Percentiles rank a stretch among this genome's conserved stretches.
These are phyloP conservation scores for Luffa aegyptiaca DNA, from an alignment of 306 rosid species.

Conservation along the genomic window DNA sequence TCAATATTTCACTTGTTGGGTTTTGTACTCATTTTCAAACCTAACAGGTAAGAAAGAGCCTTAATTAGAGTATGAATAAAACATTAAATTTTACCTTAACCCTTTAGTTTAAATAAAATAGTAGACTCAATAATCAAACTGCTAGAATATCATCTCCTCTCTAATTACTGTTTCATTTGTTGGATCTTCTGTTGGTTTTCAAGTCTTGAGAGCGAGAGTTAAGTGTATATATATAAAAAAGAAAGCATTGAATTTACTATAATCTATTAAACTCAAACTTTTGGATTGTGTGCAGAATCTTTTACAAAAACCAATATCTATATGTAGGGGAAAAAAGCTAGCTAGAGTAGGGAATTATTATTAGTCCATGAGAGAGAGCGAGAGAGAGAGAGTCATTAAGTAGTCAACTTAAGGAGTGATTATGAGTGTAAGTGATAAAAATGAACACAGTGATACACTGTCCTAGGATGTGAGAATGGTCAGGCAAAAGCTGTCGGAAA, in stretches of 20 bases:
- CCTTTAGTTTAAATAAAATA: too few species aligned
- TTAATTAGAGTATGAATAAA: too few species aligned
- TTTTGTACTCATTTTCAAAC: too few species aligned
- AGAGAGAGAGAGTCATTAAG: not conserved
- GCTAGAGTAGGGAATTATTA: not conserved
- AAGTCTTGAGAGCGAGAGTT: too few species aligned
- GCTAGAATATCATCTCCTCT: not conserved
- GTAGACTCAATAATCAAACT: too few species aligned
- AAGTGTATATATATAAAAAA: too few species aligned
- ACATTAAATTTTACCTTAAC: too few species aligned
- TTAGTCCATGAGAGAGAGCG: not conserved
- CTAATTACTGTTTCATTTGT: not conserved
- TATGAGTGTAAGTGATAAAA: not conserved
- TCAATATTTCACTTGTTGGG: too few species aligned
- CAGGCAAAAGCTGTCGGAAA: constrained; percentile 12
- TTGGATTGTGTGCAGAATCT: not conserved
- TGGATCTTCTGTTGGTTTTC: too few species aligned
- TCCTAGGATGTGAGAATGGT: constrained; percentile 5
- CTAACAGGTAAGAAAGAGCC: too few species aligned
- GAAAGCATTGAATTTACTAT: too few species aligned
- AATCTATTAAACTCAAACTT: too few species aligned
- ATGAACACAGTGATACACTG: constrained; percentile 11
- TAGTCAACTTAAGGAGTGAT: not conserved
- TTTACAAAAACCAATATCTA: not conserved
- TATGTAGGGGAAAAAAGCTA: not conserved